Evolutionary conservation across 2,329 filamentous ascomycete genomes (phyloP), one percentile per base, ranked within the genome.

Genomic region (Fusarium udum): DNA sequence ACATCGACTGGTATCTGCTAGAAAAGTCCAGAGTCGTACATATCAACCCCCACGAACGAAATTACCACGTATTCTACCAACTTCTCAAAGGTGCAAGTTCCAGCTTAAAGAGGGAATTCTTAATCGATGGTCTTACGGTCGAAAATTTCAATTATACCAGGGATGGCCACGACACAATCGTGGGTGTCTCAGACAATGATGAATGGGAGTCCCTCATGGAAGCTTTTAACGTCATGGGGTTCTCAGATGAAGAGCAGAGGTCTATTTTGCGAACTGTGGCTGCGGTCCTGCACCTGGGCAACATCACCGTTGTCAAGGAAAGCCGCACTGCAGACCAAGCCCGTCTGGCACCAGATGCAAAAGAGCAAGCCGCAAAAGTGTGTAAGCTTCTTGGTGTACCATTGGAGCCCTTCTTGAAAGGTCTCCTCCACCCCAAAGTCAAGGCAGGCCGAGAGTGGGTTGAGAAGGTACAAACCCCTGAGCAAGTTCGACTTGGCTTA

Each of bases 381-480:
- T 98, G 95, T 79, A 88, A 89, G 49, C 88, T 99, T 34, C 88
- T 98, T 10, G 95, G 95, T 1, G 95, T 99, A 24, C 89, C 93
- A 5, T 79, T 92, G 0, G 95, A 98, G 43, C 90, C 93, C 4
- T 99, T 99, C 74, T 87, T 97, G 16, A 93, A 95, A 79, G 95
- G 94, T 0, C 85, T 99, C 10, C 87, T 99, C 16, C 96, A 98
- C 79, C 96, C 96, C 15, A 93, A 91, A 65, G 97, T 99, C 45
- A 98, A 97, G 83, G 96, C 96, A 46, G 96, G 96, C 26, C 91
- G 95, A 59, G 96, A 99, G 84, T 98, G 95, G 96, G 96, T 99
- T 5, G 95, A 98, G 80, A 99, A 98, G 81, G 95, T 97, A 4
- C 96, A 99, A 80, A 98, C 95, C 2, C 95, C 96, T 0, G 97